Base-by-base conservation (phyloP, 225 moss, liverwort and hornwort genomes). In the Marchantia polymorpha region DNA sequence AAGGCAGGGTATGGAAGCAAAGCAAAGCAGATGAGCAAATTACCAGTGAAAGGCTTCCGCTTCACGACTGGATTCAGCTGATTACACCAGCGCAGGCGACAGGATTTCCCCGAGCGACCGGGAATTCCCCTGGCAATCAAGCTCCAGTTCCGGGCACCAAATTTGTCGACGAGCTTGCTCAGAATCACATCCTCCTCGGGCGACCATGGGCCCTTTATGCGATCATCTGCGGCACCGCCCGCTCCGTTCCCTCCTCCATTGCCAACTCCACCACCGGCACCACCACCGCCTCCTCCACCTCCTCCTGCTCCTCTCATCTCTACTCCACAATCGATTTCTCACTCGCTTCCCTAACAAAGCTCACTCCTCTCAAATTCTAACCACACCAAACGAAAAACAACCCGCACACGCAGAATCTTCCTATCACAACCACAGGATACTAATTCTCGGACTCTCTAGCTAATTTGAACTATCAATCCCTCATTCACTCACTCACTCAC, bases 31-130 rank as follows among this genome's bases (percentile, higher is more conserved):
- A 9, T 27, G 11, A 6, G 52, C 17, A 27, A 55, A 75, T 23
- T 84, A 94, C 91, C 91, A 74, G 87, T 92, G 85, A 95, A 95
- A 78, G 95, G 93, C 81, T 95, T 95, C 85, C 93, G 90, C 75
- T 95, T 93, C 69, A 95, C 92, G 31, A 90, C 89, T 8, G 92
- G 95, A 84, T 95, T 92, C 81, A 95, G 95, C 88, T 95, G 95
- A 76, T 95, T 95, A 83, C 95, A 95, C 93, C 93, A 95, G 0
- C 92, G 90, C 19, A 95, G 79, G 64, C 93, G 91, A 74, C 93
- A 95, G 39, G 92, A 92, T 81, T 95, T 95, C 64, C 93, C 91
- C 7, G 93, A 95, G 58, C 92, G 93, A 11, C 95, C 91, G 0
- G 92, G 91, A 76, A 93, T 93, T 84, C 91, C 90, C 26, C 92